Conservation (phyloP, 164 flowering plant species). For the Nelumbo lutea region DNA sequence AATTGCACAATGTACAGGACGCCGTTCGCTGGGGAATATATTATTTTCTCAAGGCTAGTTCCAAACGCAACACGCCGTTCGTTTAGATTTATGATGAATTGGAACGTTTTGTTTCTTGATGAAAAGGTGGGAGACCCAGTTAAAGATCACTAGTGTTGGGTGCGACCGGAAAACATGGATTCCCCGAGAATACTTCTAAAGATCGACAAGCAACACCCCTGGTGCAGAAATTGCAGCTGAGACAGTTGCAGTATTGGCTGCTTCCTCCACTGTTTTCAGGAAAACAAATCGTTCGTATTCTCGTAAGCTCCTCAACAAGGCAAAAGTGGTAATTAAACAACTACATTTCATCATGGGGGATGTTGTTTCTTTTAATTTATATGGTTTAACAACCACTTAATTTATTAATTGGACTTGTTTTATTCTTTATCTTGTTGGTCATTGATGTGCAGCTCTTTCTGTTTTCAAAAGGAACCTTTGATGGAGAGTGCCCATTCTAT, state of each 20-base stretch:
- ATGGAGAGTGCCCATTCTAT: conserved; percentile 95
- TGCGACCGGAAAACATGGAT: conserved; percentile 78
- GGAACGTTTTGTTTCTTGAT: background rate
- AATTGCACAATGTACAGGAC: conserved; percentile 38
- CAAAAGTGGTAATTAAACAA: conserved; percentile 44
- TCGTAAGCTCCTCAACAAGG: conserved; percentile 66
- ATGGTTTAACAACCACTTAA: no score
- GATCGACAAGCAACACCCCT: conserved; percentile 47
- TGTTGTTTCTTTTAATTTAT: background rate
- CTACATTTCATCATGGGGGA: background rate
- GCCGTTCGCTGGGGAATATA: conserved; percentile 87
- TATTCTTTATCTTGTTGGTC: background rate
- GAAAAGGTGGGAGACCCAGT: conserved; percentile 78
- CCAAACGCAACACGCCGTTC: conserved; percentile 18
- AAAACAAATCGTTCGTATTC: conserved; percentile 38
- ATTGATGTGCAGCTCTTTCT: conserved; percentile 51
- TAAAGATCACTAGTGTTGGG: conserved; percentile 81
- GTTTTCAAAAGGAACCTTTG: conserved; percentile 77
- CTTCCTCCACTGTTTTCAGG: conserved; percentile 70
- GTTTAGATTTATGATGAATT: no score
- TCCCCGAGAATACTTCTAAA: conserved; percentile 57
- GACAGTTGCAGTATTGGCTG: conserved; percentile 84
- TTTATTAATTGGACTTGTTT: background rate
- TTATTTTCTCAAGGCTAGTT: conserved; percentile 60
- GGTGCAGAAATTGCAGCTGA: conserved; percentile 94